Evolutionary conservation across 2,329 filamentous ascomycete species (phyloP), one percentile per base, ranked within the genome.

Genomic region (Helotiales sp.): DNA sequence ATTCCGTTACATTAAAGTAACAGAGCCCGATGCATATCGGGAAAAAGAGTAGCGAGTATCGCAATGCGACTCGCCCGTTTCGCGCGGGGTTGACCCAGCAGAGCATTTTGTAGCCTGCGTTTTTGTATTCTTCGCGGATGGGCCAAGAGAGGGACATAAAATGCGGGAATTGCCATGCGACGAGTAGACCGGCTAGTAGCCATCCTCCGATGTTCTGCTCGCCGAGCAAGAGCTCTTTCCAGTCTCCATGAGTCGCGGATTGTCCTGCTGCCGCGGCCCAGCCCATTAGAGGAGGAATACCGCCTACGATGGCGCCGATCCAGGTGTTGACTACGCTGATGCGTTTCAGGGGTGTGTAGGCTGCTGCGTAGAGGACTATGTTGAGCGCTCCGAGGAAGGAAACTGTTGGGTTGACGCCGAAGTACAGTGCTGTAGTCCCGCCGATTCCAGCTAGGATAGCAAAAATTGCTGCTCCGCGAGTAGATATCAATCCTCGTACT

Each of bases 121-220:
- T 83, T 71, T 89, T 90, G 83, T 99, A 99, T 78, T 99, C 96
- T 8, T 96, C 90, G 22, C 93, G 86, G 68, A 98, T 97, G 3
- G 87, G 84, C 87, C 95, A 96, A 55, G 92, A 94, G 24, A 99
- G 84, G 0, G 94, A 91, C 85, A 97, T 98, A 82, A 99, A 99
- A 80, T 99, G 96, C 2, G 96, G 93, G 77, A 99, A 98, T 77
- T 99, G 95, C 96, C 96, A 99, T 13, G 93, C 91, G 72, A 97
- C 97, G 5, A 99, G 83, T 6, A 98, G 81, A 0, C 86, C 88
- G 0, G 93, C 95, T 15, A 97, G 83, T 0, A 98, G 82, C 96
- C 96, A 99, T 3, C 95, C 96, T 5, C 96, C 96, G 11, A 89
- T 81, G 28, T 83, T 85, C 78, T 88, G 75, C 78, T 89, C 77